phyloP scores from a whole-genome alignment of 257 asterid genomes.

The Lycium barbarum region DNA sequence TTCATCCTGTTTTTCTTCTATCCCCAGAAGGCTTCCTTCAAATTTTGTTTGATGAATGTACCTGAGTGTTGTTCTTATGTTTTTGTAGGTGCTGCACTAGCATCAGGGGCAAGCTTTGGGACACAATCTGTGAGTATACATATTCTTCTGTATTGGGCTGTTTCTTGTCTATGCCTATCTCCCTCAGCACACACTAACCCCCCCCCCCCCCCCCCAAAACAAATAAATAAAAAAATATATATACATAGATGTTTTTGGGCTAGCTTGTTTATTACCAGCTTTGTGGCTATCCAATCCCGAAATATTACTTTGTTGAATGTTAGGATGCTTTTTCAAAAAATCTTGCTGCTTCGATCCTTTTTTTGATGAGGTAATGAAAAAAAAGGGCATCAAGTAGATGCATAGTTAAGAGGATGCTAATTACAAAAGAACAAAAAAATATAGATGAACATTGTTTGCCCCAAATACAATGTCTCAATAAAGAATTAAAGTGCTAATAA shows the following conservation, averaged over 20 bases:
- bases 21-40: constrained; percentile 3
- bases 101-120: constrained; percentile 91
- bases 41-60: constrained; percentile 17
- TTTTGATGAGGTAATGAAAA: no score
- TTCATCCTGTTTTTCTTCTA: background rate
- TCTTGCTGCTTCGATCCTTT: constrained; percentile 4
- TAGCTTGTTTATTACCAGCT: constrained; percentile 2
- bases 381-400: no score
- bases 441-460: no score
- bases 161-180: background rate
- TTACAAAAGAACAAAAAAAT: no score
- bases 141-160: background rate
- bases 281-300: background rate
- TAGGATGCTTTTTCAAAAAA: constrained; percentile 5
- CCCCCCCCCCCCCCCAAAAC: background rate
- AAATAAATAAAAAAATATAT: background rate
- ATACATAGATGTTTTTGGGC: constrained; percentile 1
- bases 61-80: constrained; percentile 33
- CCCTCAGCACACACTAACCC: background rate
- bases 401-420: no score
- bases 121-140: constrained; percentile 69
- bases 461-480: no score
- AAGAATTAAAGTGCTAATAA: no score
- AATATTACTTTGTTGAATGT: background rate
- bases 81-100: constrained; percentile 70